Base-by-base conservation (phyloP, 2,329 filamentous ascomycete genomes). In the Geoglossum cookeanum region DNA sequence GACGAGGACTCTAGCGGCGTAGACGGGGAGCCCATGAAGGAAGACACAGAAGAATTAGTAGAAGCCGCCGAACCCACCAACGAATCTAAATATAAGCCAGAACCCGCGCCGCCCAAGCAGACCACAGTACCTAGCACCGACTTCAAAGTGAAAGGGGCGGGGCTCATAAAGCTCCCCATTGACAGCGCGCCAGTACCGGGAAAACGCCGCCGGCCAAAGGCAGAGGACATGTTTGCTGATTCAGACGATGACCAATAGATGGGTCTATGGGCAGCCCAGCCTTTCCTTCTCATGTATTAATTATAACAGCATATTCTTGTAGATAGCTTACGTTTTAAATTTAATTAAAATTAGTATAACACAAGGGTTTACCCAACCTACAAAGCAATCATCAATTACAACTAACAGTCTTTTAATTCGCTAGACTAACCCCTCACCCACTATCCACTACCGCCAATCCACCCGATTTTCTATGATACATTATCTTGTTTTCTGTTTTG, bases 201-300 rank as follows among this genome's bases (percentile, higher is more conserved):
- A 29, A 42, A 42, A 27, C 77, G 84, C 60, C 84, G 87, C 68
- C 77, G 84, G 60, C 83, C 87, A 68, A 81, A 81, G 62, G 86
- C 87, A 3, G 85, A 85, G 62, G 87, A 92, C 66, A 90, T 92
- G 86, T 94, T 92, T 78, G 86, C 84, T 9, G 84, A 85, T 67
- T 85, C 83, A 3, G 85, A 85, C 62, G 77, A 73, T 1, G 73
- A 77, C 44, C 54, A 29, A 37, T 45, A 51, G 13, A 29, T 32
- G 42, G 53, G 3, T 55, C 3, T 6, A 11, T 55, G 35, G n/a
- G 9, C 39, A 13, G 11, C 13, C 33, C 33, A 6, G 33, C 33
- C 1, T 11, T 37, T 1, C 33, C 33, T 7, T 7, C 33, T 11
- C 33, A 37, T 37, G 33, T 37, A 22, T 22, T 22, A 22, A 22